These are phyloP conservation scores for Dictyostelium purpureum DNA, from an alignment of 78 protist species.

Conservation along the genomic window DNA sequence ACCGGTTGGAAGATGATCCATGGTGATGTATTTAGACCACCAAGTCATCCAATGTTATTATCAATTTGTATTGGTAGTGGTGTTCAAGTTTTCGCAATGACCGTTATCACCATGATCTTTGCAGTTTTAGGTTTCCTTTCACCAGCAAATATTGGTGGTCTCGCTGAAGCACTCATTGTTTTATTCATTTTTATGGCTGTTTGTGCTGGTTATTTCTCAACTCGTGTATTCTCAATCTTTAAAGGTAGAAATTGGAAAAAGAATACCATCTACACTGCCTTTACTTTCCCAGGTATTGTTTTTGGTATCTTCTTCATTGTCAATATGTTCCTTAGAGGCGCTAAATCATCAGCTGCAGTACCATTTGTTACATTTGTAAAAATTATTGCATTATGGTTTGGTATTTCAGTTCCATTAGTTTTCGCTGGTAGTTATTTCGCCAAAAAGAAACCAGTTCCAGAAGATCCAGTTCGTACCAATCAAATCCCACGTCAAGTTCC, in stretches of 20 bases:
- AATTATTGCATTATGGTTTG: slow-evolving; percentile 93
- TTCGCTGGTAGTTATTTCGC: slow-evolving; percentile 96
- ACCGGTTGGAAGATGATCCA: slow-evolving; percentile 99
- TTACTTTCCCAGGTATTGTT: slow-evolving; percentile 79
- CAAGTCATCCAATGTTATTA: slow-evolving; percentile 85
- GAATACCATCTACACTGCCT: slow-evolving; percentile 81
- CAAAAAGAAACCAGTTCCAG: slow-evolving; percentile 83
- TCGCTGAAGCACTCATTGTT: slow-evolving; percentile 90
- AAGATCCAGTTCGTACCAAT: slow-evolving; percentile 91
- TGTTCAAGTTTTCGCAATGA: slow-evolving; percentile 92
- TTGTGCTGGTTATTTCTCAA: slow-evolving; percentile 92
- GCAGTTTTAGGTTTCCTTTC: slow-evolving; percentile 98
- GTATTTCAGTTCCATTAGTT: slow-evolving; percentile 96
- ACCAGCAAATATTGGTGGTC: slow-evolving; percentile 96
- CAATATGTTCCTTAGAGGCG: slow-evolving; percentile 90
- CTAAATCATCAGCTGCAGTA: slow-evolving; percentile 91
- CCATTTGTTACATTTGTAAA: slow-evolving; percentile 87
- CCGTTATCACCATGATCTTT: slow-evolving; percentile 84
- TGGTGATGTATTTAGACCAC: slow-evolving; percentile 98
- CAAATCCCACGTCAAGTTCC: slow-evolving; percentile 97
- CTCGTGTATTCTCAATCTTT: slow-evolving; percentile 88
- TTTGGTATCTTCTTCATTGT: slow-evolving; percentile 87
- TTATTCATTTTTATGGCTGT: slow-evolving; percentile 94
- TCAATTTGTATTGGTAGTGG: slow-evolving; percentile 93
- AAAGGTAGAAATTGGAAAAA: slow-evolving; percentile 91